Evolutionary conservation across 306 rosid genomes (phyloP).

Genomic region (Hylodesmum podocarpum): DNA sequence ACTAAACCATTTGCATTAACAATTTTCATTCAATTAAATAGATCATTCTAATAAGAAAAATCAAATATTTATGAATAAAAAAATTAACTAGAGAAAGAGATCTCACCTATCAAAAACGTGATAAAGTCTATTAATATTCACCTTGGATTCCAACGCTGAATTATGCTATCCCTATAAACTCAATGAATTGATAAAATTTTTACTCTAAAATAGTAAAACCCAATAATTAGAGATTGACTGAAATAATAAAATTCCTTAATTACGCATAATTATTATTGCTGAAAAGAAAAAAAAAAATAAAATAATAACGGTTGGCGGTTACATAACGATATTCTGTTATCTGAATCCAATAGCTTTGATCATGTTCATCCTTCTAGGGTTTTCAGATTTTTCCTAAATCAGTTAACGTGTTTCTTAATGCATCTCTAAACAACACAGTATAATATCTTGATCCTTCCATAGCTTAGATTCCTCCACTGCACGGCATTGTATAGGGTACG

Average conservation of each 20-base stretch:
- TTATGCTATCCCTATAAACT: no score
- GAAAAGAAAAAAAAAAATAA: not conserved
- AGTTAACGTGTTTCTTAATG: slow-evolving; percentile 8
- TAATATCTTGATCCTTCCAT: not conserved
- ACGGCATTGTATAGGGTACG: slow-evolving; percentile 14
- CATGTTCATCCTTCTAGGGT: slow-evolving; percentile 22
- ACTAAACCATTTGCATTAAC: no score
- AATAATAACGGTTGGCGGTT: slow-evolving; percentile 11
- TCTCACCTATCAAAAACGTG: no score
- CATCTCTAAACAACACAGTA: not conserved
- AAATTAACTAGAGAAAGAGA: no score
- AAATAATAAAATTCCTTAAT: not conserved
- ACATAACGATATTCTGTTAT: not conserved
- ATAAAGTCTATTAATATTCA: no score
- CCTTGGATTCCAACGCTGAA: no score
- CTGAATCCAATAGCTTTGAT: not conserved
- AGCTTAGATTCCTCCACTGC: not conserved
- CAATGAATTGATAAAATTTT: no score
- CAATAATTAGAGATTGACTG: not conserved
- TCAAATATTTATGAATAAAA: no score
- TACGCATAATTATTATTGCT: not conserved
- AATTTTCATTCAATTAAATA: no score
- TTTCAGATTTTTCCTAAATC: slow-evolving; percentile 1
- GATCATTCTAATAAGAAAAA: no score
- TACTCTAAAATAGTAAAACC: not conserved